A percentile compares a stretch with the other conserved stretches of the same genome.
Conservation (phyloP, 2,329 filamentous ascomycete species). For the Cercospora beticola region DNA sequence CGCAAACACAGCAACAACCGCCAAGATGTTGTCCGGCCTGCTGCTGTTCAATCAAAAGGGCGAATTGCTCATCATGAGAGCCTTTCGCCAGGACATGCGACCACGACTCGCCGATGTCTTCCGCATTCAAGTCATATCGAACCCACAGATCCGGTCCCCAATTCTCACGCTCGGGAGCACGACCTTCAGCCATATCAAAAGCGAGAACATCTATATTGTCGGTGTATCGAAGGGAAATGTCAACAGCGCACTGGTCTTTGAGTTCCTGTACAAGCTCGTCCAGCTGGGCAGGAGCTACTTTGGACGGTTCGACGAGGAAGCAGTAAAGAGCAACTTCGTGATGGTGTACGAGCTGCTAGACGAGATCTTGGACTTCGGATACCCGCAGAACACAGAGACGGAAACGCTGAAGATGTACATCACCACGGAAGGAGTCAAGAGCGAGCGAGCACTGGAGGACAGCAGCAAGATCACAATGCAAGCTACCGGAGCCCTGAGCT, state of each 20-base stretch:
- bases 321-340: conserved; percentile 99
- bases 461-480: conserved; percentile 99
- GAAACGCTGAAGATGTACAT: conserved; percentile 99
- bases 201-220: conserved; percentile 98
- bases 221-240: conserved; percentile 98
- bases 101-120: conserved; percentile 98
- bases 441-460: conserved; percentile 77
- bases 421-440: conserved; percentile 97
- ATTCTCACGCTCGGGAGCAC: conserved; percentile 96
- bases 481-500: conserved; percentile 92
- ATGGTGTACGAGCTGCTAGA: conserved; percentile 96
- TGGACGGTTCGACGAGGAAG: conserved; percentile 98
- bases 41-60: conserved; percentile 99
- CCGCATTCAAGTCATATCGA: conserved; percentile 97
- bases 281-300: conserved; percentile 93
- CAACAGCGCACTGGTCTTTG: conserved; percentile 96
- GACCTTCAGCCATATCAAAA: conserved; percentile 98
- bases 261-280: conserved; percentile 93
- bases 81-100: conserved; percentile 97
- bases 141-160: conserved; percentile 93
- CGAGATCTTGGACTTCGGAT: conserved; percentile 98
- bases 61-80: conserved; percentile 98
- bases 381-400: conserved; percentile 97
- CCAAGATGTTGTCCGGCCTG: conserved; percentile 89
- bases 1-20: conserved; percentile 8